These are phyloP conservation scores for Nemania sp. DNA, from an alignment of 2,329 filamentous ascomycete genomes.

Conservation along the genomic window DNA sequence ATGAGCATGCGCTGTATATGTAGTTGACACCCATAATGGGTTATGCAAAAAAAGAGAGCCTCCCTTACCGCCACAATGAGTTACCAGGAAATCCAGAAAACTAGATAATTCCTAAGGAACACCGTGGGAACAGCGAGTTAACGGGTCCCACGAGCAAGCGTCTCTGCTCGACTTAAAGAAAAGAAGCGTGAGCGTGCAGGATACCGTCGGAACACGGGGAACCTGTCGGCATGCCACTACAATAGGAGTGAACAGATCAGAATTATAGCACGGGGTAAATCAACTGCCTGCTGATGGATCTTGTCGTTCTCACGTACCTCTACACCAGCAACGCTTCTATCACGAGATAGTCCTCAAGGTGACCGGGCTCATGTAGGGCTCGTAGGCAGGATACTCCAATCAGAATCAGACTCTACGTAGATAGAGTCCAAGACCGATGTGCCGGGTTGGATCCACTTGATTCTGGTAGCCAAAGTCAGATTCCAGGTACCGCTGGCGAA, in stretches of 20 bases:
- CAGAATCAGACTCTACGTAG: constrained; percentile 41
- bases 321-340: constrained; percentile 43
- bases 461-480: constrained; percentile 43
- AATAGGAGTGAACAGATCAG: constrained; percentile 39
- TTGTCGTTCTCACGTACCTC: constrained; percentile 38
- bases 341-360: constrained; percentile 34
- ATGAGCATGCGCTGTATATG: constrained; percentile 32
- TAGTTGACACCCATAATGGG: constrained; percentile 25
- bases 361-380: constrained; percentile 43
- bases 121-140: constrained; percentile 65
- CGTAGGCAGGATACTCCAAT: constrained; percentile 40
- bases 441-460: constrained; percentile 40
- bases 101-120: constrained; percentile 53
- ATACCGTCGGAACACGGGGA: constrained; percentile 42
- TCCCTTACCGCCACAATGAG: constrained; percentile 60
- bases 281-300: neutral
- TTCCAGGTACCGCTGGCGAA: constrained; percentile 41
- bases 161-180: constrained; percentile 46
- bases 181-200: constrained; percentile 52
- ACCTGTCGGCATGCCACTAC: constrained; percentile 51
- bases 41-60: constrained; percentile 36
- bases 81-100: constrained; percentile 46
- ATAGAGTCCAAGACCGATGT: constrained; percentile 42
- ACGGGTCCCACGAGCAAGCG: constrained; percentile 62
- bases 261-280: constrained; percentile 21